Evolutionary conservation across 495 filamentous ascomycete species (phyloP).

Genomic region (Thozetella sp.): DNA sequence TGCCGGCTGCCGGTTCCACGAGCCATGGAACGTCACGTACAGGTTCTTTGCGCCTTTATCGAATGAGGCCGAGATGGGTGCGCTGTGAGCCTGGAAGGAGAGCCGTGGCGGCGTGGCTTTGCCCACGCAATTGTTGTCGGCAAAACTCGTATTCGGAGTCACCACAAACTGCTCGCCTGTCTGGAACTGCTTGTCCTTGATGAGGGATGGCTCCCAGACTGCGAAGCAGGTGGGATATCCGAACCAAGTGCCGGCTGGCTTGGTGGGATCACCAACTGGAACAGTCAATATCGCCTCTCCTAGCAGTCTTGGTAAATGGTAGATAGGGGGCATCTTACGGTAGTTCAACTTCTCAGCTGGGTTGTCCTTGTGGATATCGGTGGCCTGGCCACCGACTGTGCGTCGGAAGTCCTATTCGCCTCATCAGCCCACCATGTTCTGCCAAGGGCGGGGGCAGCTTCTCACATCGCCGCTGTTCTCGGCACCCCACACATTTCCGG

Average conservation of each 20-base stretch:
- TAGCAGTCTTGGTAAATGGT: background rate
- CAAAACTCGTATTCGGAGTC: constrained; percentile 42
- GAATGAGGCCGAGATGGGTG: constrained; percentile 53
- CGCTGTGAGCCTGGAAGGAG: constrained; percentile 57
- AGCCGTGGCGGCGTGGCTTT: constrained; percentile 46
- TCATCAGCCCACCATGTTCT: constrained; percentile 58
- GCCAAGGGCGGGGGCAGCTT: background rate
- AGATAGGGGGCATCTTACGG: constrained; percentile 46
- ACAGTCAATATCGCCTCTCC: too few relatives aligned
- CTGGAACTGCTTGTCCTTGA: constrained; percentile 44
- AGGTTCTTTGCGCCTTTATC: constrained; percentile 42
- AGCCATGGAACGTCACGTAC: constrained; percentile 61
- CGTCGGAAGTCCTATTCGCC: constrained; percentile 62
- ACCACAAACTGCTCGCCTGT: constrained; percentile 53
- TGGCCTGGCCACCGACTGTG: constrained; percentile 39
- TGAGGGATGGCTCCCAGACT: constrained; percentile 54
- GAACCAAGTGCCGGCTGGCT: constrained; percentile 45
- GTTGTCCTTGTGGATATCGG: constrained; percentile 67
- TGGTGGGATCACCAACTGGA: constrained; percentile 55
- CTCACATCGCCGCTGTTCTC: constrained; percentile 1
- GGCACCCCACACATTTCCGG: constrained; percentile 38
- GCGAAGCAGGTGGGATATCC: constrained; percentile 71
- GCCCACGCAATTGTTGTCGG: constrained; percentile 46
- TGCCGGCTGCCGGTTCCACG: constrained; percentile 54
- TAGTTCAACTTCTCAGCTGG: constrained; percentile 75